These are phyloP conservation scores for Wilcoxina mikolae DNA, from an alignment of 495 filamentous ascomycete genomes.

Conservation along the genomic window DNA sequence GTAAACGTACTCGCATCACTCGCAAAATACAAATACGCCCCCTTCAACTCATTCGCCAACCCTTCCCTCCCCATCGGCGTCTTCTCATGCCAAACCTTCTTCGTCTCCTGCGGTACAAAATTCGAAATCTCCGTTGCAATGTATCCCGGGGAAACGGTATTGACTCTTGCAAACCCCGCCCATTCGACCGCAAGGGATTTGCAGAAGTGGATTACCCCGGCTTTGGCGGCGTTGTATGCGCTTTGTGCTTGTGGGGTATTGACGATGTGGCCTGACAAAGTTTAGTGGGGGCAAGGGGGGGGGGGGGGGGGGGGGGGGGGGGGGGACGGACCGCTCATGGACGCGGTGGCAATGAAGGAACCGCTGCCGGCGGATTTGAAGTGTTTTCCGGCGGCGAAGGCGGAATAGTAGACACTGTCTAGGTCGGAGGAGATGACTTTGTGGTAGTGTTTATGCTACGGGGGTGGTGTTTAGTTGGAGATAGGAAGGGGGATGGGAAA, in stretches of 20 bases:
- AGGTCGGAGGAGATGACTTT: slow-evolving; percentile 60
- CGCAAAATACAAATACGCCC: slow-evolving; percentile 74
- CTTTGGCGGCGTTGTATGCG: slow-evolving; percentile 79
- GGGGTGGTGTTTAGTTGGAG: not conserved
- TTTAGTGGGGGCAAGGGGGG: slow-evolving; percentile 51
- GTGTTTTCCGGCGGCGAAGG: slow-evolving; percentile 56
- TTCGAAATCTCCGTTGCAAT: slow-evolving; percentile 70
- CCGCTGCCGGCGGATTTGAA: slow-evolving; percentile 42
- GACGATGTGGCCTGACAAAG: slow-evolving; percentile 47
- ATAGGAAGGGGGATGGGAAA: not conserved
- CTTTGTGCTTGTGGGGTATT: slow-evolving; percentile 79
- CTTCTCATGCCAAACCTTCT: slow-evolving; percentile 62
- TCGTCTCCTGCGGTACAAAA: slow-evolving; percentile 55
- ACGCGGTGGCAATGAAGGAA: slow-evolving; percentile 27
- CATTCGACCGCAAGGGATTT: slow-evolving; percentile 65
- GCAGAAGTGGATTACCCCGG: slow-evolving; percentile 73
- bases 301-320: slow-evolving; percentile 53
- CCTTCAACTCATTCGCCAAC: slow-evolving; percentile 65
- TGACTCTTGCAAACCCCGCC: slow-evolving; percentile 70
- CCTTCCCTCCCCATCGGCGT: slow-evolving; percentile 75
- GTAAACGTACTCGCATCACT: slow-evolving; percentile 74
- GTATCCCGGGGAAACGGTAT: slow-evolving; percentile 74
- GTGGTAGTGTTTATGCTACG: slow-evolving; percentile 44
- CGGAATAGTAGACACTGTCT: slow-evolving; percentile 71
- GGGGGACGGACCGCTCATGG: slow-evolving; percentile 14